Conservation (phyloP, 164 flowering plant genomes). For the Litsea cubeba region DNA sequence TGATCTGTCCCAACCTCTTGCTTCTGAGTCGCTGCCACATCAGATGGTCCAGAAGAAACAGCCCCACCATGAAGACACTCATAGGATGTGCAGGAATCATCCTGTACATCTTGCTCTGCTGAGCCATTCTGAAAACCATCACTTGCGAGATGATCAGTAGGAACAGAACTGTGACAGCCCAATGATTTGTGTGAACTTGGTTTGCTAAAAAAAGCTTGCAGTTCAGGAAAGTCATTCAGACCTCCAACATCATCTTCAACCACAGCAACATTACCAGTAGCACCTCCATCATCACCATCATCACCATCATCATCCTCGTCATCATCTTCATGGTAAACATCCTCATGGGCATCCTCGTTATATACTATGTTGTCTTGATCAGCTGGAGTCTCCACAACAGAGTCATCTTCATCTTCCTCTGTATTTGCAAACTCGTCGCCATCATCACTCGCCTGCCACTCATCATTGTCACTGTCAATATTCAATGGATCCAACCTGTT, state of each 20-base stretch:
- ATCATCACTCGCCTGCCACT: conserved; percentile 41
- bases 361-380: conserved; percentile 15
- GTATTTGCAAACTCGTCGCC: conserved; percentile 24
- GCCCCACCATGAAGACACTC: conserved; percentile 20
- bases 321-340: conserved; percentile 13
- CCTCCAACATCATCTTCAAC: conserved; percentile 21
- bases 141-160: neutral
- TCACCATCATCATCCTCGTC: conserved; percentile 7
- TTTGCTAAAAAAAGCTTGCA: neutral
- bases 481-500: conserved; percentile 41
- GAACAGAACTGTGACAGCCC: conserved; percentile 1
- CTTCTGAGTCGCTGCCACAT: conserved; percentile 14
- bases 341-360: conserved; percentile 8
- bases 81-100: conserved; percentile 43
- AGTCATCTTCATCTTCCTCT: conserved; percentile 42
- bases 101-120: conserved; percentile 33
- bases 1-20: conserved; percentile 16
- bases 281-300: conserved; percentile 7
- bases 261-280: conserved; percentile 12
- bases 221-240: conserved; percentile 15
- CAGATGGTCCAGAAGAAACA: conserved; percentile 11
- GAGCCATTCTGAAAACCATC: conserved; percentile 10
- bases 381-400: conserved; percentile 37
- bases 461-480: conserved; percentile 74
- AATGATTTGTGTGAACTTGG: neutral